Evolutionary conservation across 2,329 filamentous ascomycete genomes (phyloP), one percentile per base, ranked within the genome.

Genomic region (Nigrograna mackinnonii): DNA sequence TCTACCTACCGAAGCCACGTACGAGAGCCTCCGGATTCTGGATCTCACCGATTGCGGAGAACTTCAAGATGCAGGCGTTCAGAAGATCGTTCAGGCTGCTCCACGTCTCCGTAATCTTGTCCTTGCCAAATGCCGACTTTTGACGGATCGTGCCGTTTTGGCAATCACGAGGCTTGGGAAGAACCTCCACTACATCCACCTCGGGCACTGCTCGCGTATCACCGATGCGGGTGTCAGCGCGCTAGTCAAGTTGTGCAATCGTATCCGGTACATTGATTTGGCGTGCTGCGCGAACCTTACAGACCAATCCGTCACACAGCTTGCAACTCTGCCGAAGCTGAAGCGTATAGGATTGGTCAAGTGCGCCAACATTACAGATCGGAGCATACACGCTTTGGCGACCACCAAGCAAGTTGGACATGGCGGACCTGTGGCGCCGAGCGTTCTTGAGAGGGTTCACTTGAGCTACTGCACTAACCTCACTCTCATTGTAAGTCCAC

Each of bases 311-410:
- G 87, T 99, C 13, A 86, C 81, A 49, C 86, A 89, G 50, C 77
- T 99, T 26, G 91, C 94, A 4, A 83, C 83, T 12, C 79, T 99
- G 5, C 94, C 94, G 3, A 99, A 99, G 69, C 76, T 99, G 39
- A 91, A 96, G 74, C 81, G 94, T 26, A 96, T 99, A 47, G 94
- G 94, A 1, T 73, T 99, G 39, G 94, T 99, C 40, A 99, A 99
- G 69, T 99, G 94, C 62, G 84, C 84, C 47, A 83, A 80, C 43
- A 96, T 99, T 55, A 96, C 94, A 0, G 90, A 99, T 64, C 81
- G 83, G 20, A 96, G 91, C 55, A 95, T 99, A 39, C 78, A 87
- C 50, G 89, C 90, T 16, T 76, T 97, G 52, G 91, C 92, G 6
- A 84, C 84, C 52, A 84, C 86, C 2, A 85, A 82, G 46, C 63